Evolutionary conservation across 495 filamentous ascomycete species (phyloP).

Genomic region (Lasiosphaeria hispida): DNA sequence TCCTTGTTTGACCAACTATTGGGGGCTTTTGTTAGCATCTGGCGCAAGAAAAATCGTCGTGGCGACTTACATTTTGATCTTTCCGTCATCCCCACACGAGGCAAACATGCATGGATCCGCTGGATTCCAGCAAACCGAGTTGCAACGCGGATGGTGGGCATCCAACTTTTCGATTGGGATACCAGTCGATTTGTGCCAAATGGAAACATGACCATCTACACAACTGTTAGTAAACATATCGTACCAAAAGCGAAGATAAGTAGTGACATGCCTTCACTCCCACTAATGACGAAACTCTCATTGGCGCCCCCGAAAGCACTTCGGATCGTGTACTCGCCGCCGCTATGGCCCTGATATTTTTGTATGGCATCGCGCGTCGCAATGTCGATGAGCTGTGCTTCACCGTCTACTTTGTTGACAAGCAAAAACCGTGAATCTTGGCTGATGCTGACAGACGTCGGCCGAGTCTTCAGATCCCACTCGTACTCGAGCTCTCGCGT

Average conservation of each 20-base stretch:
- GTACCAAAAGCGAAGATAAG: not conserved
- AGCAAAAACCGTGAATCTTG: conserved; percentile 74
- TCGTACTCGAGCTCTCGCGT: conserved; percentile 73
- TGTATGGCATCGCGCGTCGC: conserved; percentile 69
- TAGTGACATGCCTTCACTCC: conserved; percentile 73
- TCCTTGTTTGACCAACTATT: conserved; percentile 31
- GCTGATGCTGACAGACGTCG: conserved; percentile 79
- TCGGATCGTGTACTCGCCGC: conserved; percentile 72
- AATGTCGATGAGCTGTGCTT: conserved; percentile 75
- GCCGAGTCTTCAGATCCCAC: conserved; percentile 59
- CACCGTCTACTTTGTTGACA: conserved; percentile 73
- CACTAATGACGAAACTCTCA: conserved; percentile 86
- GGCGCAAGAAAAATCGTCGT: not conserved
- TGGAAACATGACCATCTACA: conserved; percentile 55
- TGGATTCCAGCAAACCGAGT: conserved; percentile 91
- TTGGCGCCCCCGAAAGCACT: conserved; percentile 82
- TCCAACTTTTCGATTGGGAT: conserved; percentile 69
- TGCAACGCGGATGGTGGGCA: conserved; percentile 75
- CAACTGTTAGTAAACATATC: not conserved
- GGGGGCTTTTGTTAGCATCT: not conserved
- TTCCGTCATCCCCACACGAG: conserved; percentile 82
- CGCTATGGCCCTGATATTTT: conserved; percentile 69
- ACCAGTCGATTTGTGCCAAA: conserved; percentile 87
- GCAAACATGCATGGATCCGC: conserved; percentile 81
- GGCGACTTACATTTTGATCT: conserved; percentile 75